Evolutionary conservation across 306 rosid species (phyloP), one percentile per base, ranked within the genome.

Genomic region (Trifolium fragiferum): DNA sequence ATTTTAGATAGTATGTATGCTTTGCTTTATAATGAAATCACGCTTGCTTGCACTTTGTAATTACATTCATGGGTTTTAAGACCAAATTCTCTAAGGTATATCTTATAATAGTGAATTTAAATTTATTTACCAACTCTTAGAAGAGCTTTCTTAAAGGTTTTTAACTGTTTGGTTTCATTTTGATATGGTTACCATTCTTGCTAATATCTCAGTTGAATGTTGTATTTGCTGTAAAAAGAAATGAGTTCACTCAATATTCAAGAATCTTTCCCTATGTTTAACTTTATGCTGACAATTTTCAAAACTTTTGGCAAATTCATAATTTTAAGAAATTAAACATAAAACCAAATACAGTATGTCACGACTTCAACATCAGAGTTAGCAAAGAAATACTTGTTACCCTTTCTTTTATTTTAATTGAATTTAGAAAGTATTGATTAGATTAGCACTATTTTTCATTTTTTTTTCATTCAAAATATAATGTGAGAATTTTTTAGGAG

Each of bases 1-100:
- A 78, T 89, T 82, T 46, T 18, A 62, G 51, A 43, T 25, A 53
- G 70, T 66, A 54, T 60, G 66, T 60, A 60, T 61, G 61, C 54
- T 84, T 16, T 43, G 20, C 16, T 41, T 77, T 59, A 77, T 58
- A 44, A 49, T 16, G 79, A 25, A 49, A 49, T 19, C 40, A 43
- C 25, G 14, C 72, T 18, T 54, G 68, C 60, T 63, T 62, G 19
- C 20, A 18, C 73, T 38, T 61, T 49, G 76, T 60, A 61, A 61
- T 59, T 62, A 58, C 37, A 25, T 58, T 58, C 64, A 13, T 25
- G 19, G 19, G 2, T 20, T 19, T 57, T 11, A 57, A 57, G 63
- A 57, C 9, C 37, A 15, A 60, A 30, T 30, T 60, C 19, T 27
- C 40, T 10, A 20, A 20, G 7, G 41, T 60, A 30, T 1, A 54